A percentile compares a stretch with the other conserved stretches of the same genome.
Conservation (phyloP, 2,329 filamentous ascomycete genomes). For the Sporothrix phasma region DNA sequence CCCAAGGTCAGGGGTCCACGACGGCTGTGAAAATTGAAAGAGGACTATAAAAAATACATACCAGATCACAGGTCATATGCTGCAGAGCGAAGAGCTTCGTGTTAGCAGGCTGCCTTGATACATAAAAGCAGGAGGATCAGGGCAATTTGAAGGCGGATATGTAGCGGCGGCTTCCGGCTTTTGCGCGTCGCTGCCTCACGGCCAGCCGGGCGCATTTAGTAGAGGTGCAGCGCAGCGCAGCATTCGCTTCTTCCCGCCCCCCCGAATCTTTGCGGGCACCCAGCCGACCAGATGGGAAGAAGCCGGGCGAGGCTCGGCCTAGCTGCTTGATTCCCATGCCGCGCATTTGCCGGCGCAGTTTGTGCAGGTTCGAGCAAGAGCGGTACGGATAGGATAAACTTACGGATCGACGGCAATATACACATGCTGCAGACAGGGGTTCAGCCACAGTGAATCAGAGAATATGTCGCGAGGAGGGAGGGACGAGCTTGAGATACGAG, state of each 20-base stretch:
- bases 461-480: background rate
- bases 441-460: slow-evolving; percentile 25
- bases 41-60: slow-evolving; percentile 41
- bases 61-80: slow-evolving; percentile 90
- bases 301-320: background rate
- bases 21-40: background rate
- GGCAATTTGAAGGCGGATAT: background rate
- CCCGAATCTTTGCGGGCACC: background rate
- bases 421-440: slow-evolving; percentile 56
- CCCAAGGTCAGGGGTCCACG: background rate
- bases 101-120: slow-evolving; percentile 9
- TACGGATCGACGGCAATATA: slow-evolving; percentile 85
- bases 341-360: too few relatives aligned
- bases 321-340: too few relatives aligned
- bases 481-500: background rate
- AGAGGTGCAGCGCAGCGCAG: background rate
- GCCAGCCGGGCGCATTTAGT: background rate
- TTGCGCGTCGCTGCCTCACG: background rate
- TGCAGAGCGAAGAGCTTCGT: slow-evolving; percentile 30
- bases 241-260: background rate
- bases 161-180: background rate
- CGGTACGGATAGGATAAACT: slow-evolving; percentile 34
- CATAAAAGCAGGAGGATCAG: slow-evolving; percentile 14
- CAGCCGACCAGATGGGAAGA: background rate
- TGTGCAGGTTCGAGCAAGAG: background rate